Base-by-base conservation (phyloP, 2,329 filamentous ascomycete species). In the Pseudopyricularia cyperi region DNA sequence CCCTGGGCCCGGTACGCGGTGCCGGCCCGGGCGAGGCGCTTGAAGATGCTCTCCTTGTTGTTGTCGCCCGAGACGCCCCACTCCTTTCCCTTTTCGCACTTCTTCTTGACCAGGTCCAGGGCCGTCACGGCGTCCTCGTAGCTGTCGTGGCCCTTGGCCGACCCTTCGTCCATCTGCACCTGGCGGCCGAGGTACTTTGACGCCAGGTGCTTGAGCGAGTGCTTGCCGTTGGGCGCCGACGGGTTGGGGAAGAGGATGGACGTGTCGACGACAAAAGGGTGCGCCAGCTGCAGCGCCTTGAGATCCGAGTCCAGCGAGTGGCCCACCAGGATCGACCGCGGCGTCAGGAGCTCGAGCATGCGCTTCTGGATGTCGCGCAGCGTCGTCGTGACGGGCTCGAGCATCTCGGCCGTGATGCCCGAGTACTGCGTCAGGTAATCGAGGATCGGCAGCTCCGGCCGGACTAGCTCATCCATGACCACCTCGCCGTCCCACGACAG, bases 191-290 rank as follows among this genome's bases (percentile, higher is more conserved):
- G 77, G 60, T 91, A 95, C 63, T 91, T 93, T 58, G 91, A 83
- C 0, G 86, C 77, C 2, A 98, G 79, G 75, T 82, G 97, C 68
- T 94, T 96, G 52, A 98, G 76, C 2, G 87, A 89, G 39, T 88
- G 89, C 65, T 95, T 97, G 56, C 95, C 76, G 0, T 91, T 91
- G 1, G 89, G 84, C 0, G 93, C 93, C 34, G 89, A 84, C 9
- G 89, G 86, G 63, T 98, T 93, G 1, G 91, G 90, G 63, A 87
- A 98, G 51, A 95, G 76, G 34, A 97, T 77, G 12, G 88, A 82
- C 0, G 93, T 97, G 67, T 98, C 93, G 62, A 96, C 80, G 59
- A 98, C 83, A 69, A 90, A 95, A 1, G 93, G 93, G 64, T 97
- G 93, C 0, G 88, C 85, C 55, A 96, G 75, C 62, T 83, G 86